A percentile compares a stretch with the other conserved stretches of the same genome.
These are phyloP conservation scores for Clonostachys byssicola DNA, from an alignment of 2,329 filamentous ascomycete species.

Conservation along the genomic window DNA sequence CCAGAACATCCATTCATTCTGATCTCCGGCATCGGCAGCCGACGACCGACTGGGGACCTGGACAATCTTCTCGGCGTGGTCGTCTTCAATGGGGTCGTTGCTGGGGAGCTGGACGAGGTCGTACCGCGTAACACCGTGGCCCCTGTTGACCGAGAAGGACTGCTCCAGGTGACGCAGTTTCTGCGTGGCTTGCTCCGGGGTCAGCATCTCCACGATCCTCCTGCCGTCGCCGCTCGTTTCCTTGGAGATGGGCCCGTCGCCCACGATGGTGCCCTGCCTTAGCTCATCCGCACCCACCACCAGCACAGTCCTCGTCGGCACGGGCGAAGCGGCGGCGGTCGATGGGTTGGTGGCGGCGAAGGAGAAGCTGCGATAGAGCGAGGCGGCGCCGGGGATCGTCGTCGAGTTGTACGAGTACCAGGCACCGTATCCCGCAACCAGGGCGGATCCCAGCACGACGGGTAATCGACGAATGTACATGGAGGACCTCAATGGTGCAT, in stretches of 20 bases:
- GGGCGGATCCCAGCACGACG: constrained; percentile 62
- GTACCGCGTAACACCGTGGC: constrained; percentile 88
- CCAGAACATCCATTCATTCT: constrained; percentile 99
- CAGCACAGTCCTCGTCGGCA: constrained; percentile 63
- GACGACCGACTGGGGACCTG: constrained; percentile 66
- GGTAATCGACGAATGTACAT: constrained; percentile 73
- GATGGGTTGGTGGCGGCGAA: constrained; percentile 22
- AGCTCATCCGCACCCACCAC: constrained; percentile 89
- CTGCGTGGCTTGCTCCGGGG: constrained; percentile 86
- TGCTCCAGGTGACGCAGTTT: constrained; percentile 87
- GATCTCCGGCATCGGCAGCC: constrained; percentile 36
- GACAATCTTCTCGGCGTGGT: constrained; percentile 97
- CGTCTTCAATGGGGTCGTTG: constrained; percentile 97
- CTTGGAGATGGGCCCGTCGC: constrained; percentile 84
- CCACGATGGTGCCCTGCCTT: constrained; percentile 81
- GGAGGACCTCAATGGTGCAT: constrained; percentile 56
- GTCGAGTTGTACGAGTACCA: constrained; percentile 65
- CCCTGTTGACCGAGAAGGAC: constrained; percentile 85
- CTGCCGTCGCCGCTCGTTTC: constrained; percentile 74
- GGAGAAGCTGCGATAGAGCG: constrained; percentile 30
- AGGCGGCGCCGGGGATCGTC: constrained; percentile 23
- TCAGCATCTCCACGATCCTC: constrained; percentile 92
- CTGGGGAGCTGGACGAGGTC: constrained; percentile 92
- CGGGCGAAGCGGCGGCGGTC: constrained; percentile 25
- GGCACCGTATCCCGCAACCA: constrained; percentile 67